Evolutionary conservation across 352 stramenopile species (phyloP).

Genomic region (Phytophthora melonis): DNA sequence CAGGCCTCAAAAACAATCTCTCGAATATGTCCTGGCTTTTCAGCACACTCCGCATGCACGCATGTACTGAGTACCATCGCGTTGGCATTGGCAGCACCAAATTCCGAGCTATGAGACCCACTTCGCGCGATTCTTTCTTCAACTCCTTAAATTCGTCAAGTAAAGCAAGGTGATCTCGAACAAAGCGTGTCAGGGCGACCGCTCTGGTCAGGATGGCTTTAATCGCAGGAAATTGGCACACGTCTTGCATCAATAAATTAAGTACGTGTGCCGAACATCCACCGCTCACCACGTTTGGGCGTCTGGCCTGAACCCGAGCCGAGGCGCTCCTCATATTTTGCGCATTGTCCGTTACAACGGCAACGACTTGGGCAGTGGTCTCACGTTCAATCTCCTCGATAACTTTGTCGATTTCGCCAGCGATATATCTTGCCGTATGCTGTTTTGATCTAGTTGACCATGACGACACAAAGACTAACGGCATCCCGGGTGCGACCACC

Average conservation of each 20-base stretch:
- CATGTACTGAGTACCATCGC: constrained; percentile 7
- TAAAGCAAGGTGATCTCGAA: constrained; percentile 6
- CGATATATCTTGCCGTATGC: neutral
- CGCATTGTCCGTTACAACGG: constrained; percentile 7
- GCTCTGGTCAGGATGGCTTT: neutral
- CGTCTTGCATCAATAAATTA: constrained; percentile 15
- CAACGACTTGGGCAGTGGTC: neutral
- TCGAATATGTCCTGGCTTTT: constrained; percentile 12
- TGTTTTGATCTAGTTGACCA: neutral
- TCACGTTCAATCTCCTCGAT: neutral
- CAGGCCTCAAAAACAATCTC: constrained; percentile 5
- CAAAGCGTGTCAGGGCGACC: constrained; percentile 3
- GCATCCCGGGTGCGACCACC: too few relatives aligned
- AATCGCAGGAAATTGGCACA: constrained; percentile 5
- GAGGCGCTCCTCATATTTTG: constrained; percentile 12
- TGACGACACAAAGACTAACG: constrained; percentile 6
- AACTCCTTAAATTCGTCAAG: constrained; percentile 16
- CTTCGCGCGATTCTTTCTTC: neutral
- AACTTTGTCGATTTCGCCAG: constrained; percentile 5
- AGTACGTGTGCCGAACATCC: constrained; percentile 15
- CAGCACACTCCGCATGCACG: constrained; percentile 8
- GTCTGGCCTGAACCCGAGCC: neutral
- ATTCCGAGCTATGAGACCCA: neutral
- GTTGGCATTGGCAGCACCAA: constrained; percentile 8
- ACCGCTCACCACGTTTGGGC: constrained; percentile 8